Base-by-base conservation (phyloP, 768 basidiomycete genomes). In the Xerocomus spinulosus region DNA sequence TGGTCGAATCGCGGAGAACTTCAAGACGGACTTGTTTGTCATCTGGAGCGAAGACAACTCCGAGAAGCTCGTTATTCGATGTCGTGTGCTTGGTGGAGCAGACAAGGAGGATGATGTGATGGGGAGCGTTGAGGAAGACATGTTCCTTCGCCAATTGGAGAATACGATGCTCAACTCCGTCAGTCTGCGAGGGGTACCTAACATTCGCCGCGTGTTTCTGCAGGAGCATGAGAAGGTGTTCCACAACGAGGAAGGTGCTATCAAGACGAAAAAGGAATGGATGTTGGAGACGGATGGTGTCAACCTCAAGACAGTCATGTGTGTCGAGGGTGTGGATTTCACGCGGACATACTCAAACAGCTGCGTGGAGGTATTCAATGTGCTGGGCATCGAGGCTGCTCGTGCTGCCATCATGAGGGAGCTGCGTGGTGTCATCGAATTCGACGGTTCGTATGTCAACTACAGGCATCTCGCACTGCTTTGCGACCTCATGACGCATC, bases 41-140 rank as follows among this genome's bases (percentile, higher is more conserved):
- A 96, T 98, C 56, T 96, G 93, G 88, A 93, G 91, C 54, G 95
- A 97, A 76, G 95, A 97, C 68, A 97, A 96, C 70, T 90, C 95
- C 3, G 91, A 95, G 69, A 97, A 97, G 72, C 82, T 98, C 10
- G 80, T 98, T 59, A 88, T 99, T 57, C 95, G 96, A 37, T 95
- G 96, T 67, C 91, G 96, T 74, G 87, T 98, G 8, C 68, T 89
- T 42, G 87, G 88, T 35, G 83, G 84, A 33, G 77, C 77, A 9
- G 88, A 93, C 57, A 93, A 95, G 66, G 87, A 92, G 17, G 89
- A 92, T 20, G 88, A 91, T 46, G 83, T 81, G 28, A 71, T 79
- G 62, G 85, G 83, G 9, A 67, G 73, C 2, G 75, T 87, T 35
- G 92, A 95, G 62, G 95, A 97, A 70, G 96, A 99, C 56, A 84